Percentiles rank a stretch among this genome's conserved stretches.
Evolutionary conservation across 139 green algal genomes (phyloP).

Genomic region (Coelastrella sp.): DNA sequence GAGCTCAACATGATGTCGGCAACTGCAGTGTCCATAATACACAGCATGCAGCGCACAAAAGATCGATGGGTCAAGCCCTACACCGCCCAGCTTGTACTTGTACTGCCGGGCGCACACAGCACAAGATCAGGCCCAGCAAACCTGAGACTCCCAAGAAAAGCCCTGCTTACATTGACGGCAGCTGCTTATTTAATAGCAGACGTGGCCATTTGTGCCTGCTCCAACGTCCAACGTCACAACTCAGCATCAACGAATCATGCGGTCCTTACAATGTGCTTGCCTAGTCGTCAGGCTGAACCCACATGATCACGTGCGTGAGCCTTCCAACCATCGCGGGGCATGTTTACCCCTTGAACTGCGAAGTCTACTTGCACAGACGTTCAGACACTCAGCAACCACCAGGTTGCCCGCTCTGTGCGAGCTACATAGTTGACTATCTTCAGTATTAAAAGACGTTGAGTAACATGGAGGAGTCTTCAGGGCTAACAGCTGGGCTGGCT

Average conservation of each 20-base stretch:
- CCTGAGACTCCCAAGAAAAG: no score
- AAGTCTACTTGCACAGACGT: no score
- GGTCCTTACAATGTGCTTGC: neutral
- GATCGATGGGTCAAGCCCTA: neutral
- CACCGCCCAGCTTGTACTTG: neutral
- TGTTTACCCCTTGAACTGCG: no score
- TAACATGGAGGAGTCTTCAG: neutral
- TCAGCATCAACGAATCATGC: neutral
- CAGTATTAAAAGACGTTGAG: no score
- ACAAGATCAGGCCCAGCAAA: no score
- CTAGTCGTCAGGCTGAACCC: neutral
- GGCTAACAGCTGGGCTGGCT: neutral
- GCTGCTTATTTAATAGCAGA: neutral
- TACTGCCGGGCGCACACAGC: neutral
- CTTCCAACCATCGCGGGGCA: neutral
- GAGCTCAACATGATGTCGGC: no score
- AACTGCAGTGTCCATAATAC: neutral
- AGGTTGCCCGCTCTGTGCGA: no score
- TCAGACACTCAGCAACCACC: no score
- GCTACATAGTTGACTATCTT: no score
- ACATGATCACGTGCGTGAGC: neutral
- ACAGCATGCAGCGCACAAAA: neutral
- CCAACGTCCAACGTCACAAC: neutral
- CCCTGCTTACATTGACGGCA: neutral
- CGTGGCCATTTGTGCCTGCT: neutral